Base-by-base conservation (phyloP, 2,329 filamentous ascomycete species). In the Acrocalymma vagum region DNA sequence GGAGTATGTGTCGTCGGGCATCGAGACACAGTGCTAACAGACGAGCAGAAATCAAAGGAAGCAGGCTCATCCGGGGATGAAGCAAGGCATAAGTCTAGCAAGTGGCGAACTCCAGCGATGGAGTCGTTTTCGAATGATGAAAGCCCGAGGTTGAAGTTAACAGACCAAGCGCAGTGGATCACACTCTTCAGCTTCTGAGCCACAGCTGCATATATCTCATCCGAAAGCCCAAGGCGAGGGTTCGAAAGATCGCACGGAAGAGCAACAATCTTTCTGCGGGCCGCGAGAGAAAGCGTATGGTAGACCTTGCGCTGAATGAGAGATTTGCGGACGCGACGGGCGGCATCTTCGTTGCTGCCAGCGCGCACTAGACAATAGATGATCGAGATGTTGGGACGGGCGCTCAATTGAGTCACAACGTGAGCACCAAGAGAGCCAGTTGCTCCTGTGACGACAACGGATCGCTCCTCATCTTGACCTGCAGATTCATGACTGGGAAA, bases 401-500 rank as follows among this genome's bases (percentile, higher is more conserved):
- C 36, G 6, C 60, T 51, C 7, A 73, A 44, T 17, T 71, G 63
- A 5, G 62, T 55, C 2, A 83, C 71, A 2, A 85, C 72, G 52
- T 86, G 83, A 0, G 81, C 75, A 2, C 85, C 85, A 0, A 88
- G 73, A 3, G 84, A 85, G 0, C 85, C 85, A 0, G 85, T 88
- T 1, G 81, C 78, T 1, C 85, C 85, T 1, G 85, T 88, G 3
- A 88, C 65, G 2, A 83, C 43, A 15, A 52, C 37, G 11, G 26
- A 25, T 17, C 24, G 21, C 62, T 56, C 31, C 52, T 29, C 33
- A 5, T 32, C 26, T 8, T 24, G 6, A n/a, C n/a, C n/a, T n/a
- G n/a, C n/a, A n/a, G n/a, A n/a, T n/a, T n/a, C n/a, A n/a, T n/a
- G n/a, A n/a, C n/a, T n/a, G 38, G 41, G 29, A 40, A 78, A 77